Conservation (phyloP, 352 stramenopile genomes). For the Albugo laibachii region DNA sequence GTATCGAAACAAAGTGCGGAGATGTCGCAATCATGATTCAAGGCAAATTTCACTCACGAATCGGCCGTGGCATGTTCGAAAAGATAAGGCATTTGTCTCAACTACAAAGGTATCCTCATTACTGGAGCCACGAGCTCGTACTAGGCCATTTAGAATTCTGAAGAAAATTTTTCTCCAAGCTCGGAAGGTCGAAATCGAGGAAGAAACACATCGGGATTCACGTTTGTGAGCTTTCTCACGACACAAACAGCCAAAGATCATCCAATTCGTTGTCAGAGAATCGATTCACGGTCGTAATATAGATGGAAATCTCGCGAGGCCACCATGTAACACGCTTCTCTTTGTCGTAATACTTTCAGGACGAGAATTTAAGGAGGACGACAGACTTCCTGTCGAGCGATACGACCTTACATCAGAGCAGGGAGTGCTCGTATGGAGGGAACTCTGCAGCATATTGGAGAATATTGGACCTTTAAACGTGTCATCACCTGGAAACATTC, state of each 20-base stretch:
- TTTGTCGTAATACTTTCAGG: conserved; percentile 23
- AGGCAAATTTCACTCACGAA: too few species aligned
- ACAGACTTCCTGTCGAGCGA: conserved; percentile 28
- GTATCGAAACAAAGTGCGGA: too few species aligned
- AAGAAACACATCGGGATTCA: conserved; percentile 18
- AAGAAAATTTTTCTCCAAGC: too few species aligned
- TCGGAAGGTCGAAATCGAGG: too few species aligned
- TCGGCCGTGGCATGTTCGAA: too few species aligned
- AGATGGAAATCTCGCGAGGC: conserved; percentile 45
- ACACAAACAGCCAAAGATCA: conserved; percentile 28
- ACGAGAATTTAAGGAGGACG: conserved; percentile 4
- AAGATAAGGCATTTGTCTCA: too few species aligned
- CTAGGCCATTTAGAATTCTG: too few species aligned
- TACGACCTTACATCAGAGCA: conserved; percentile 12
- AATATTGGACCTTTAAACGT: conserved; percentile 25
- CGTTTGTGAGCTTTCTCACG: conserved; percentile 41
- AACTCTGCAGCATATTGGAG: conserved; percentile 20
- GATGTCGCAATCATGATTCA: too few species aligned
- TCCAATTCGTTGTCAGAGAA: conserved; percentile 18
- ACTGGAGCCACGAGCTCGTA: too few species aligned
- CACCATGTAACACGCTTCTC: conserved; percentile 30
- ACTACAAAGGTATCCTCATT: too few species aligned
- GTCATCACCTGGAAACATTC: conserved; percentile 20
- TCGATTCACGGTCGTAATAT: conserved; percentile 20
- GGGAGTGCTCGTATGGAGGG: conserved; percentile 16